Percentiles rank a stretch among this genome's conserved stretches.
phyloP scores from a whole-genome alignment of 2,329 filamentous ascomycete species.

The Leptographium galeiforme region DNA sequence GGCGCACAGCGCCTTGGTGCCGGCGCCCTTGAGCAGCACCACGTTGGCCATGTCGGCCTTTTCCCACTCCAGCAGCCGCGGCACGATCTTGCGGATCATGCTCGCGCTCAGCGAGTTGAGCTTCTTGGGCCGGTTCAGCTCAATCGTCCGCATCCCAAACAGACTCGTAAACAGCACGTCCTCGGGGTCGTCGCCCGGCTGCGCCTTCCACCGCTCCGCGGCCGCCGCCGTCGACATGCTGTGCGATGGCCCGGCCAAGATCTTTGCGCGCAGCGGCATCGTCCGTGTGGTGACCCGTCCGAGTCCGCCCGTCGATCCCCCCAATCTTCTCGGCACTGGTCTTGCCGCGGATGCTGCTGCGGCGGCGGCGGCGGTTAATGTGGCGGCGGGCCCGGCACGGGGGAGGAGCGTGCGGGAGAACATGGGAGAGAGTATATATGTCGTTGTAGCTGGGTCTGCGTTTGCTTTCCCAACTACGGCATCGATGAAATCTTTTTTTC shows the following conservation, averaged over 20 bases:
- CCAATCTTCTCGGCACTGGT: conserved; percentile 2
- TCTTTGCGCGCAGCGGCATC: conserved; percentile 76
- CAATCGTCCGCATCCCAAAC: conserved; percentile 81
- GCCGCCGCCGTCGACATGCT: conserved; percentile 21
- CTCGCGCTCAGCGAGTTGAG: conserved; percentile 85
- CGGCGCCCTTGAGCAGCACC: conserved; percentile 80
- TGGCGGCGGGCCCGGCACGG: conserved; percentile 40
- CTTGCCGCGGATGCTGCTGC: conserved; percentile 25
- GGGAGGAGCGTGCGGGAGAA: conserved; percentile 39
- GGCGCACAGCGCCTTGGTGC: conserved; percentile 75
- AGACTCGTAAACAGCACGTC: conserved; percentile 87
- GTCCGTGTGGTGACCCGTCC: conserved; percentile 10
- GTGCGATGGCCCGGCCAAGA: conserved; percentile 34
- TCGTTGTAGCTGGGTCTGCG: neutral
- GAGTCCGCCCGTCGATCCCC: neutral
- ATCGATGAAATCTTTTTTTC: neutral
- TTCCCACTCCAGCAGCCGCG: conserved; percentile 81
- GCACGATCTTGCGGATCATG: conserved; percentile 90
- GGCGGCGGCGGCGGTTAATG: conserved; percentile 22
- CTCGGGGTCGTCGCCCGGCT: conserved; percentile 59
- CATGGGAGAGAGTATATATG: conserved; percentile 31
- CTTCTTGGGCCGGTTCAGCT: conserved; percentile 87
- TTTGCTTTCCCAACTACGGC: neutral
- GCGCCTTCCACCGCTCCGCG: conserved; percentile 32
- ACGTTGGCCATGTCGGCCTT: conserved; percentile 92